Evolutionary conservation across 441 rosid genomes (phyloP).

Genomic region (Adansonia madagascariensis): DNA sequence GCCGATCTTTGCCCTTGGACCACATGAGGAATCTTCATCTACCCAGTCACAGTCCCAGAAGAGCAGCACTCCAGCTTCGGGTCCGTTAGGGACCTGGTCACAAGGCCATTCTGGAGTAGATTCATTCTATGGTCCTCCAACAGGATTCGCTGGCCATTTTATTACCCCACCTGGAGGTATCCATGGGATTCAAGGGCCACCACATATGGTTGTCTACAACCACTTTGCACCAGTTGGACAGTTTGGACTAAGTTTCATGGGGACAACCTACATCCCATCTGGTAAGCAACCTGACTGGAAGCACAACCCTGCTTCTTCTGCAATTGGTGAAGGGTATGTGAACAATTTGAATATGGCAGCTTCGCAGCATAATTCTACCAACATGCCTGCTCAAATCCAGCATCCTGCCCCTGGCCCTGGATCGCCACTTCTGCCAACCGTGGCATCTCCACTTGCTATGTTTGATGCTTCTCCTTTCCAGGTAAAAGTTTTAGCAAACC

Average conservation of each 20-base stretch:
- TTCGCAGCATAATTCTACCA: slow-evolving; percentile 60
- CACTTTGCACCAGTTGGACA: slow-evolving; percentile 99
- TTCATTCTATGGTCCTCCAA: slow-evolving; percentile 89
- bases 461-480: slow-evolving; percentile 95
- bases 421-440: slow-evolving; percentile 60
- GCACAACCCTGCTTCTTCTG: slow-evolving; percentile 71
- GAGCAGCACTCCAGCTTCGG: slow-evolving; percentile 59
- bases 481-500: slow-evolving; percentile 47
- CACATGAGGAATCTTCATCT: slow-evolving; percentile 73
- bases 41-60: slow-evolving; percentile 77
- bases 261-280: slow-evolving; percentile 92
- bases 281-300: slow-evolving; percentile 98
- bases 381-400: slow-evolving; percentile 68
- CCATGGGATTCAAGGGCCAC: slow-evolving; percentile 89
- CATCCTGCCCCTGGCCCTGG: slow-evolving; percentile 80
- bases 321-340: slow-evolving; percentile 68
- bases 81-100: slow-evolving; percentile 79
- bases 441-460: slow-evolving; percentile 83
- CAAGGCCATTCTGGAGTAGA: slow-evolving; percentile 84
- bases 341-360: slow-evolving; percentile 58
- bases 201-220: slow-evolving; percentile 94
- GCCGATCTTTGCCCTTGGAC: slow-evolving; percentile 88
- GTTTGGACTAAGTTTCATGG: slow-evolving; percentile 97
- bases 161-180: slow-evolving; percentile 84
- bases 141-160: slow-evolving; percentile 87